These are phyloP conservation scores for Podospora sp. DNA, from an alignment of 495 filamentous ascomycete species.

Conservation along the genomic window DNA sequence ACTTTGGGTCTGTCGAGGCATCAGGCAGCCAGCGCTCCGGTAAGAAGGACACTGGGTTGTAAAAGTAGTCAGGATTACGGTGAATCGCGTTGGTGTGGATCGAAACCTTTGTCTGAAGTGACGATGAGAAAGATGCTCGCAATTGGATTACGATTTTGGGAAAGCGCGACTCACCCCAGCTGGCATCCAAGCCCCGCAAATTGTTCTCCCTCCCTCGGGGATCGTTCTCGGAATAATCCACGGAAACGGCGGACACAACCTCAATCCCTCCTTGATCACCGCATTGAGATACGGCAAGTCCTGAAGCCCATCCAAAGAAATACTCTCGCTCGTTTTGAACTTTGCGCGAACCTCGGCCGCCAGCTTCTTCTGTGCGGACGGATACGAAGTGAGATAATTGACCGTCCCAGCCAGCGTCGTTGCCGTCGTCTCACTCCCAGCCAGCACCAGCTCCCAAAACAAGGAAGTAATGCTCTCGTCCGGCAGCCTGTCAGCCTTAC, in stretches of 20 bases:
- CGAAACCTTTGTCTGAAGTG: slow-evolving; percentile 36
- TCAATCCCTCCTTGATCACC: slow-evolving; percentile 55
- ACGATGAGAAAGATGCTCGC: background rate
- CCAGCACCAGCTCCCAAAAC: background rate
- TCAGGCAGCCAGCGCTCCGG: slow-evolving; percentile 54
- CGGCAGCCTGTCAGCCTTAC: background rate
- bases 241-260: slow-evolving; percentile 55
- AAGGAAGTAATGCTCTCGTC: background rate
- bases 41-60: slow-evolving; percentile 25
- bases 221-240: slow-evolving; percentile 43
- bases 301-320: too few species aligned
- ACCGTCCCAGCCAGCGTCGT: too few species aligned
- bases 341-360: too few species aligned
- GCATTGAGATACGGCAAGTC: slow-evolving; percentile 54
- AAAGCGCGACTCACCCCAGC: slow-evolving; percentile 36
- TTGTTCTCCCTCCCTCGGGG: slow-evolving; percentile 47
- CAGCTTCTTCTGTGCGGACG: too few species aligned
- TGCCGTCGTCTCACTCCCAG: too few species aligned
- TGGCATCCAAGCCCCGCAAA: slow-evolving; percentile 49
- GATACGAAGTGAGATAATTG: too few species aligned
- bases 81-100: slow-evolving; percentile 38
- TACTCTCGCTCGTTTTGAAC: too few species aligned
- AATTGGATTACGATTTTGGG: background rate
- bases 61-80: slow-evolving; percentile 24
- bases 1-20: slow-evolving; percentile 37